Conservation (phyloP, 345 rosid genomes). For the Lagerstroemia speciosa region DNA sequence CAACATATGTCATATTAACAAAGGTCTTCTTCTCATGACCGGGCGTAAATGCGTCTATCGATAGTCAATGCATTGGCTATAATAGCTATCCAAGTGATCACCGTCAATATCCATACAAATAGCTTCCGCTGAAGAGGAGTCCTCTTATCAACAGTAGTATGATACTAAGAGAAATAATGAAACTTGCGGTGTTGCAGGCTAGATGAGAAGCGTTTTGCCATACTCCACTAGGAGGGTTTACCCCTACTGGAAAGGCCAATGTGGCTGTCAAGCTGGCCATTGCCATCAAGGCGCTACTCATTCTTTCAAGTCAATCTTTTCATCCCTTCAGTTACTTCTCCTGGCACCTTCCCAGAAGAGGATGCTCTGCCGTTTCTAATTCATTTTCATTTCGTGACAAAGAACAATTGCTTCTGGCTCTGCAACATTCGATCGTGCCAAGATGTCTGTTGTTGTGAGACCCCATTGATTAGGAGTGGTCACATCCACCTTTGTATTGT, state of each 20-base stretch:
- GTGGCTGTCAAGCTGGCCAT: constrained; percentile 13
- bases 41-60: neutral
- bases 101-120: too few relatives aligned
- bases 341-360: neutral
- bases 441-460: neutral
- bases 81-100: too few relatives aligned
- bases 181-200: too few relatives aligned
- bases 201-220: too few relatives aligned
- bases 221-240: constrained; percentile 12
- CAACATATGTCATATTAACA: neutral
- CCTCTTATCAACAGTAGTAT: too few relatives aligned
- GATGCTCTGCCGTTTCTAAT: neutral
- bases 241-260: constrained; percentile 8
- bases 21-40: neutral
- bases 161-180: too few relatives aligned
- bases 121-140: too few relatives aligned
- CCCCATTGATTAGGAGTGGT: neutral
- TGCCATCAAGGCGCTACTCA: constrained; percentile 2
- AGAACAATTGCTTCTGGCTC: neutral
- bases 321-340: neutral
- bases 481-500: neutral
- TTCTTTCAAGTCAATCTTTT: neutral
- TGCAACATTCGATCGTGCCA: neutral
- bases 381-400: too few relatives aligned
- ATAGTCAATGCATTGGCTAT: neutral